A percentile compares a stretch with the other conserved stretches of the same genome.
phyloP scores from a whole-genome alignment of 2,329 filamentous ascomycete genomes.

The Verticillium albo-atrum region DNA sequence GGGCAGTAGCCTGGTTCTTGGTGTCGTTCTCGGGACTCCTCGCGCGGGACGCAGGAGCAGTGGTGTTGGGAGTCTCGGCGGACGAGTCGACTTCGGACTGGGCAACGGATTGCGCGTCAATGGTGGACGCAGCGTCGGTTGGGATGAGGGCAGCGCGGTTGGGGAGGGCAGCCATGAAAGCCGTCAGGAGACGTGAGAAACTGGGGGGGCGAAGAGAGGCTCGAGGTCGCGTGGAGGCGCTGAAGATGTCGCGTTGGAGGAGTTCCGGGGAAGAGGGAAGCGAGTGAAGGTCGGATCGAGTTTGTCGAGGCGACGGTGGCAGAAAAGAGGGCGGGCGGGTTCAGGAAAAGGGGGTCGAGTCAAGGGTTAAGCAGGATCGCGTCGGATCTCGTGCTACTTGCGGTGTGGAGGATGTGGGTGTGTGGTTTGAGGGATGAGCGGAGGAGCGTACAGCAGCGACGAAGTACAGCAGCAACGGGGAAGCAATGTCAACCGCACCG shows the following conservation, averaged over 20 bases:
- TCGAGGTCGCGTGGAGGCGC: neutral
- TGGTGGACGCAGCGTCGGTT: conserved; percentile 8
- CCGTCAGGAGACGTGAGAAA: neutral
- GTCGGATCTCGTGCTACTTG: neutral
- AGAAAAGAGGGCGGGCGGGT: neutral
- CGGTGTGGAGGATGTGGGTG: neutral
- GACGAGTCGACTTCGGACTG: conserved; percentile 11
- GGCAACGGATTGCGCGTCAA: conserved; percentile 8
- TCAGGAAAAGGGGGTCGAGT: neutral
- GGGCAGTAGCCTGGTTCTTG: neutral
- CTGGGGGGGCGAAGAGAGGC: neutral
- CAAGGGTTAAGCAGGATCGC: neutral
- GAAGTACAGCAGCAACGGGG: neutral
- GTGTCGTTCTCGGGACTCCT: conserved; percentile 8
- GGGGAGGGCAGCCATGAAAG: conserved; percentile 8
- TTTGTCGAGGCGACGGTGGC: neutral
- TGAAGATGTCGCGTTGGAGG: neutral
- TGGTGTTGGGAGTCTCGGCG: conserved; percentile 12
- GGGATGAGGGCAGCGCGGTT: conserved; percentile 4
- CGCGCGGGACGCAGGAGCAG: conserved; percentile 11
- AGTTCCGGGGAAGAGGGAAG: neutral
- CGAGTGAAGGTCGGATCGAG: neutral
- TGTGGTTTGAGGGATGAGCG: neutral
- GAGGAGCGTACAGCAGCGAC: neutral
- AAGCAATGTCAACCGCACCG: neutral